These are phyloP conservation scores for Botryotinia narcissicola DNA, from an alignment of 2,329 filamentous ascomycete genomes.

Conservation along the genomic window DNA sequence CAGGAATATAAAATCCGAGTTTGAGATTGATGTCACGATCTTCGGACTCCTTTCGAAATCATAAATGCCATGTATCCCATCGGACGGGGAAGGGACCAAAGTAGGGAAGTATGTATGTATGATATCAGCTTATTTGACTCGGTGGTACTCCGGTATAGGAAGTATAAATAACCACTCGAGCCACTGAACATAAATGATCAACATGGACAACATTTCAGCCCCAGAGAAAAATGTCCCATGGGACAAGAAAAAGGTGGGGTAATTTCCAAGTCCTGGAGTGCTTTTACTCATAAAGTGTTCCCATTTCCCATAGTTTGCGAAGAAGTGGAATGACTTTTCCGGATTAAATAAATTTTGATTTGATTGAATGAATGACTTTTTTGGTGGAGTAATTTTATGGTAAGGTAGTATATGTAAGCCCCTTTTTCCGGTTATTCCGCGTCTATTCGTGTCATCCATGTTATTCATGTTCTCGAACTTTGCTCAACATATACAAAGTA, in stretches of 20 bases:
- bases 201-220: constrained; percentile 2
- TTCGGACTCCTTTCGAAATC: background rate
- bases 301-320: background rate
- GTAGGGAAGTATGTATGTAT: background rate
- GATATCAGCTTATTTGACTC: background rate
- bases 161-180: background rate
- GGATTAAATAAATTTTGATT: background rate
- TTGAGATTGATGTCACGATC: background rate
- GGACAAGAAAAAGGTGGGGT: constrained; percentile 1
- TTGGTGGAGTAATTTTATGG: background rate
- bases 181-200: background rate
- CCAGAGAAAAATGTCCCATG: constrained; percentile 5
- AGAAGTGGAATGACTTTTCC: background rate
- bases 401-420: background rate
- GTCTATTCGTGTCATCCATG: background rate
- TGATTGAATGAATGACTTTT: background rate
- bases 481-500: background rate
- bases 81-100: background rate
- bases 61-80: background rate
- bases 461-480: background rate
- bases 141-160: background rate
- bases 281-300: background rate
- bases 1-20: background rate
- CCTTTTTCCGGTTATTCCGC: constrained; percentile 13
- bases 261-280: background rate